A percentile compares a stretch with the other conserved stretches of the same genome.
Evolutionary conservation across 495 filamentous ascomycete species (phyloP).

Genomic region (Pyrenopolyporus hunteri): DNA sequence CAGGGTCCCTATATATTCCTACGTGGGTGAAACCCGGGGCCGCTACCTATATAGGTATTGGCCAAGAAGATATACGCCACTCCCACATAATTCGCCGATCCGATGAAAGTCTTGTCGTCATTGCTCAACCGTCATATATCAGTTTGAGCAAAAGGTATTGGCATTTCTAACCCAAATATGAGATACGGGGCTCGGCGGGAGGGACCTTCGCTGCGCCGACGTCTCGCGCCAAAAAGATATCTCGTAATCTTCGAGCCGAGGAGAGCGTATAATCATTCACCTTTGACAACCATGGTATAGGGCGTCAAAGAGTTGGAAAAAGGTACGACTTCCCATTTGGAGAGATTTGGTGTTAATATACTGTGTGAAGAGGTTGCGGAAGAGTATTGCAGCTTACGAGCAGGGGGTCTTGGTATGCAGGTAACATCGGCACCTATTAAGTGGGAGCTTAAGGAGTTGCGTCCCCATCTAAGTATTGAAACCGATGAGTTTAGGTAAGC

Average conservation of each 20-base stretch:
- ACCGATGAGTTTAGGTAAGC: slow-evolving; percentile 27
- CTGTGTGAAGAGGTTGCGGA: no score
- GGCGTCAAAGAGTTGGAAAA: not conserved
- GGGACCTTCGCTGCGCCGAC: not conserved
- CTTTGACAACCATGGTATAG: not conserved
- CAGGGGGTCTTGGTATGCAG: slow-evolving; percentile 7
- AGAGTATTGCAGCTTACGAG: no score
- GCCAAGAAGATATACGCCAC: slow-evolving; percentile 10
- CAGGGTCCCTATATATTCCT: slow-evolving; percentile 12
- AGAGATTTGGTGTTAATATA: no score
- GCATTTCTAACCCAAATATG: not conserved
- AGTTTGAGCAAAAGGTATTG: not conserved
- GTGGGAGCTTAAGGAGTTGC: slow-evolving; percentile 7
- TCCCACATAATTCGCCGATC: slow-evolving; percentile 15
- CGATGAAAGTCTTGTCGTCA: slow-evolving; percentile 11
- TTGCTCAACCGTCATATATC: slow-evolving; percentile 1
- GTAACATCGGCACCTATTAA: slow-evolving; percentile 12
- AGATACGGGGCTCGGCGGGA: slow-evolving; percentile 1
- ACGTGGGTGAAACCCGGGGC: slow-evolving; percentile 17
- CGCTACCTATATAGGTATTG: no score
- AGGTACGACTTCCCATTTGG: not conserved
- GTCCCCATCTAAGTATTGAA: slow-evolving; percentile 14
- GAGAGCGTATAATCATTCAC: not conserved
- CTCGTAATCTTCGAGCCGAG: not conserved
- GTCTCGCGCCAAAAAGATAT: not conserved